Percentiles rank a stretch among this genome's conserved stretches.
phyloP scores from a whole-genome alignment of 1,139 yeast species.

The Hanseniaspora uvarum region DNA sequence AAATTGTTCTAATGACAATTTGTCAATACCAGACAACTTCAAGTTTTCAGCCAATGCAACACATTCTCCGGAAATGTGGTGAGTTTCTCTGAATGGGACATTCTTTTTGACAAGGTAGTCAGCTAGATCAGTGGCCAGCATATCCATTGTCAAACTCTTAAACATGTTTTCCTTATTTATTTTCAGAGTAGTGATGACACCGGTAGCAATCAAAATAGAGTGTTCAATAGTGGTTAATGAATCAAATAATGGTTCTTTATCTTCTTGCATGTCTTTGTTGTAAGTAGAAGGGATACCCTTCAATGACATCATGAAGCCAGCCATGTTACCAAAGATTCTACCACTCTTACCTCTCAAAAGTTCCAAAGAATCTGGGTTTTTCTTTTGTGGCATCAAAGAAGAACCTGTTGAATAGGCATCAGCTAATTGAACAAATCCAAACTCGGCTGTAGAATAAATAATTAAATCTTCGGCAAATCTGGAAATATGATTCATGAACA shows the following conservation, averaged over 20 bases:
- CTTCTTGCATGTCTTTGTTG: constrained; percentile 98
- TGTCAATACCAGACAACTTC: constrained; percentile 67
- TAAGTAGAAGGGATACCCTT: constrained; percentile 95
- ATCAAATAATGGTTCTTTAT: constrained; percentile 93
- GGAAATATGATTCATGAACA: constrained; percentile 90
- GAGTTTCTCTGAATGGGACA: constrained; percentile 98
- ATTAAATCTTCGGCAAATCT: constrained; percentile 90
- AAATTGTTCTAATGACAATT: constrained; percentile 67
- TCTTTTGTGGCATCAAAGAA: constrained; percentile 97
- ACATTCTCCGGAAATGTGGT: constrained; percentile 95
- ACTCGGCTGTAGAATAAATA: constrained; percentile 93
- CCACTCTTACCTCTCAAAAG: constrained; percentile 94
- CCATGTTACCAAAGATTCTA: constrained; percentile 85
- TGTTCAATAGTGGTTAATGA: constrained; percentile 83
- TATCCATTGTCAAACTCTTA: constrained; percentile 89
- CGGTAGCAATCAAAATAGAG: constrained; percentile 87
- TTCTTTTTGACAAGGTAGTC: constrained; percentile 95
- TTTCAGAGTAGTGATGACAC: constrained; percentile 76
- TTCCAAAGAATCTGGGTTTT: constrained; percentile 93
- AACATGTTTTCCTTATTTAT: constrained; percentile 70
- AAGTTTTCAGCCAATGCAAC: constrained; percentile 80
- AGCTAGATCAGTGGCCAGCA: constrained; percentile 97
- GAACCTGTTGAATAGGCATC: constrained; percentile 99
- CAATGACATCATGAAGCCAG: constrained; percentile 92
- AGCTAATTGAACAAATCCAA: constrained; percentile 83